Evolutionary conservation across 305 asterid genomes (phyloP), one percentile per base, ranked within the genome.

Genomic region (Rubia tinctorum): DNA sequence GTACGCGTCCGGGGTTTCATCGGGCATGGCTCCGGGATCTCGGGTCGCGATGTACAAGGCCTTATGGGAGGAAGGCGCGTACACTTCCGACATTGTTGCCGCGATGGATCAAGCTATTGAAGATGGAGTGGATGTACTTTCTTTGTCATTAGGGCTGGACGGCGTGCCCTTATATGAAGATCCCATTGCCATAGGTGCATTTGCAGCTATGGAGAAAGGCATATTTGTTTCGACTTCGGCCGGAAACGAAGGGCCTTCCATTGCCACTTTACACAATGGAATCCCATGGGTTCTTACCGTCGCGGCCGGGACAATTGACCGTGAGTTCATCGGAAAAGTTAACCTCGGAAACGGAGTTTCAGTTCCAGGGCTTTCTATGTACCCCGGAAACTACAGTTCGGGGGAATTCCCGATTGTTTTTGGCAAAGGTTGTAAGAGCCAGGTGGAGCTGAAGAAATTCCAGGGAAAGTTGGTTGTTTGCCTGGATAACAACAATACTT

Each of bases 31-130:
- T 8, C 92, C 95, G 5, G 82, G 70, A 66, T 92, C 93, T 17
- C 85, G 87, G 5, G 85, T 93, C 9, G 96, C 95, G 1, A 84
- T 89, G 87, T 91, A 93, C 81, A 93, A 93, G 68, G 93, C 93
- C 22, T 40, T 88, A 0, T 93, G 95, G 95, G 86, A 82, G 0
- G 95, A 87, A 77, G 98, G 96, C 40, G 71, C 76, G 0, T 76
- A 22, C 45, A 9, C 75, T 10, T 87, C 98, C 0, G 98, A 91
- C 53, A 80, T 93, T 68, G 64, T 91, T 13, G 96, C 96, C 0
- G 98, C 97, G 3, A 86, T 93, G 8, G 97, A 93, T 77, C 86
- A 83, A 17, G 96, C 97, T 14, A 88, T 93, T 13, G 37, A 18
- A 0, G 98, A 93, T 59, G 96, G 97, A 0, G 96, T 89, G 0